Conservation (phyloP, 345 rosid species). For the Carallia brachiata region DNA sequence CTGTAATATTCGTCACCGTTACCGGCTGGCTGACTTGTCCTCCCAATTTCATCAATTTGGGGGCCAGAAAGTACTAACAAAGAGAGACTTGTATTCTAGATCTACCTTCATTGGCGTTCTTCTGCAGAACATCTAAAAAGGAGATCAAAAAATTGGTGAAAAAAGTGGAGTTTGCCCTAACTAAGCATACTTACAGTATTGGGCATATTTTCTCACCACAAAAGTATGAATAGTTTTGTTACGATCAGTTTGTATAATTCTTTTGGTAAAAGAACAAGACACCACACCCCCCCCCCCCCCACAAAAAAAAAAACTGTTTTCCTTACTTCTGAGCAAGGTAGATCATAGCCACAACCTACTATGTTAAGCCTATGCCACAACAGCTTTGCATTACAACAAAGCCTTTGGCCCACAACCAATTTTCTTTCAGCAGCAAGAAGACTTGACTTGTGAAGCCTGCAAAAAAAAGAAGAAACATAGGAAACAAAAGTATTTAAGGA, state of each 20-base stretch:
- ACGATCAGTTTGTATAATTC: background rate
- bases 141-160: constrained; percentile 6
- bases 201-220: constrained; percentile 12
- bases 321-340: background rate
- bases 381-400: background rate
- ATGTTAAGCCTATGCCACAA: background rate
- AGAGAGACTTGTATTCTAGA: background rate
- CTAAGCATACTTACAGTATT: constrained; percentile 8
- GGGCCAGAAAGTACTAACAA: background rate
- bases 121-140: background rate
- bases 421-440: background rate
- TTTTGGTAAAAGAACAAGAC: background rate
- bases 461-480: background rate
- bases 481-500: background rate
- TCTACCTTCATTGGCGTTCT: background rate
- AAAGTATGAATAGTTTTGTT: background rate
- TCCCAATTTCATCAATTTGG: background rate
- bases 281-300: too few relatives aligned
- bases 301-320: background rate
- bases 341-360: background rate
- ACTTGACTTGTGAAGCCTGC: constrained; percentile 3
- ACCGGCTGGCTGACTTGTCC: too few relatives aligned
- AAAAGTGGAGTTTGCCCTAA: background rate
- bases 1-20: too few relatives aligned
- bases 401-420: background rate